A percentile compares a stretch with the other conserved stretches of the same genome.
Evolutionary conservation across 257 asterid genomes (phyloP).

Genomic region (Linderniella brevidens): DNA sequence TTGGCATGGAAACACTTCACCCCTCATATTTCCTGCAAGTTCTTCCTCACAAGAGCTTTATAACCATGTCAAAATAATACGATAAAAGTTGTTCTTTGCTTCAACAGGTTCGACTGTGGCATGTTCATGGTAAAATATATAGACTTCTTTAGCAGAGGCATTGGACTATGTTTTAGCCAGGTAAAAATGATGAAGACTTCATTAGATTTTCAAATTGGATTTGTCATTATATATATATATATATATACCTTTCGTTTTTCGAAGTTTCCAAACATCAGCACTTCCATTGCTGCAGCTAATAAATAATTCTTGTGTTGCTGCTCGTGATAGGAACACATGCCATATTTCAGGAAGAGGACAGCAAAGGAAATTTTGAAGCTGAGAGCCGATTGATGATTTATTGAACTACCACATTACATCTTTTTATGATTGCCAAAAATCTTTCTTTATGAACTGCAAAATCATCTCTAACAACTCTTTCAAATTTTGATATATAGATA

Average conservation of each 20-base stretch:
- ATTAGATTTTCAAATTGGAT: not conserved
- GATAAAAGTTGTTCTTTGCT: conserved; percentile 7
- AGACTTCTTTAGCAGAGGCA: conserved; percentile 74
- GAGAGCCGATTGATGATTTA: conserved; percentile 75
- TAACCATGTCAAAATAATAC: not conserved
- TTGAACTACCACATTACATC: too few relatives aligned
- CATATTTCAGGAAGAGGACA: conserved; percentile 65
- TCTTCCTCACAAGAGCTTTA: too few relatives aligned
- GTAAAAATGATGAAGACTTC: too few relatives aligned
- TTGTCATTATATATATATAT: not conserved
- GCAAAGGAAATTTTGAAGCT: conserved; percentile 64
- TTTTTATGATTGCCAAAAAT: too few relatives aligned
- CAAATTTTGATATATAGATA: too few relatives aligned
- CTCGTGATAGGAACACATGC: conserved; percentile 49
- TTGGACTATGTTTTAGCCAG: conserved; percentile 73
- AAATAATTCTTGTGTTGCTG: not conserved
- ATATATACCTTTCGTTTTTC: not conserved
- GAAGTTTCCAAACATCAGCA: not conserved
- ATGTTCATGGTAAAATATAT: conserved; percentile 87
- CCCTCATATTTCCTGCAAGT: too few relatives aligned
- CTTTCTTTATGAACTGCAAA: too few relatives aligned
- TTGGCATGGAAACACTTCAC: too few relatives aligned
- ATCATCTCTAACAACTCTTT: too few relatives aligned
- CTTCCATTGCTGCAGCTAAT: not conserved
- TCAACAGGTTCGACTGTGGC: conserved; percentile 81